Percentiles rank a stretch among this genome's conserved stretches.
Conservation (phyloP, 495 filamentous ascomycete species). For the Penicillium odoratum region DNA sequence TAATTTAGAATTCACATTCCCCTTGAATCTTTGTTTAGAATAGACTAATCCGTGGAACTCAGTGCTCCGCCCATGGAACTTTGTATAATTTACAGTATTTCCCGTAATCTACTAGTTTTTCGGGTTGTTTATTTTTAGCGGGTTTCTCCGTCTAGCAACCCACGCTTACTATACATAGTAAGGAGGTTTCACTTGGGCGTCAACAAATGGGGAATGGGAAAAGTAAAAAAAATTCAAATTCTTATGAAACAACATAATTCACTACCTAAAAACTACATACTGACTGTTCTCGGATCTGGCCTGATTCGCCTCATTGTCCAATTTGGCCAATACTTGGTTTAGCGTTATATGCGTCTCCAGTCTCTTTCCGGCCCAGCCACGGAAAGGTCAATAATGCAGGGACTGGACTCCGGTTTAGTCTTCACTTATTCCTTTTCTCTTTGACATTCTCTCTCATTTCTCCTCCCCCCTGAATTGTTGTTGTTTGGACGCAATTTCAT, state of each 20-base stretch:
- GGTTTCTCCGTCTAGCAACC: neutral
- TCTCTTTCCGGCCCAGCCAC: conserved; percentile 1
- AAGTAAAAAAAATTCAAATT: too few relatives aligned
- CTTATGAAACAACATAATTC: too few relatives aligned
- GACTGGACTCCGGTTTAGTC: conserved; percentile 6
- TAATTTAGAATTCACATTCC: conserved; percentile 1
- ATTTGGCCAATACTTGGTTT: neutral
- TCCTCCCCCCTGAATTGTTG: too few relatives aligned
- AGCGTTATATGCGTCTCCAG: conserved; percentile 1
- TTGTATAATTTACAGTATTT: too few relatives aligned
- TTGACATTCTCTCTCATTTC: neutral
- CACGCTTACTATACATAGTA: conserved; percentile 25
- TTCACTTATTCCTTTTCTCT: neutral
- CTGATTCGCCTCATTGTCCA: neutral
- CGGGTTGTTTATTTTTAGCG: conserved; percentile 27
- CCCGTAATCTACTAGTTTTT: too few relatives aligned
- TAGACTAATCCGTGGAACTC: neutral
- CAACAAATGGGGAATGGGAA: too few relatives aligned
- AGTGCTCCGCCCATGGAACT: neutral
- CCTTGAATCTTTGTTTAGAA: neutral
- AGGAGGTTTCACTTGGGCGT: conserved; percentile 22
- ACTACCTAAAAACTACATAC: too few relatives aligned
- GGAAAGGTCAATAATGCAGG: conserved; percentile 14
- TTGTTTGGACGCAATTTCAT: neutral
- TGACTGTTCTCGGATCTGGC: neutral